Conservation (phyloP, 192 early-diverging fungal genomes). For the Physocladia obscura region DNA sequence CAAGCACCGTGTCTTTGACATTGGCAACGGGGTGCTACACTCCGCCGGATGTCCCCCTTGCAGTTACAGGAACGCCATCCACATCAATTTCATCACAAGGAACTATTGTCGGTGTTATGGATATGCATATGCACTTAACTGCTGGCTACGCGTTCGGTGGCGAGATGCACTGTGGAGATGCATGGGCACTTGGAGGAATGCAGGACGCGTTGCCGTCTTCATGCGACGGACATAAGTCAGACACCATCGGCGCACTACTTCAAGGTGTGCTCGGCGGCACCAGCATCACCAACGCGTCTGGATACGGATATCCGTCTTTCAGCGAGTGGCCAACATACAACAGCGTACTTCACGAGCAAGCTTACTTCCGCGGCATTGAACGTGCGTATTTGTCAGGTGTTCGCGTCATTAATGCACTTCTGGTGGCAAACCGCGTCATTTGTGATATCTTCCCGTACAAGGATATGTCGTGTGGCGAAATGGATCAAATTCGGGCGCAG, state of each 20-base stretch:
- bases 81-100: background rate
- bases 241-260: background rate
- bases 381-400: background rate
- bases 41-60: background rate
- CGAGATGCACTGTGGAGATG: background rate
- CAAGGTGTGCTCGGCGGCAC: background rate
- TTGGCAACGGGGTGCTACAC: background rate
- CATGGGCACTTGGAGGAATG: background rate
- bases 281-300: background rate
- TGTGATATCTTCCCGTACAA: background rate
- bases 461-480: background rate
- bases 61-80: background rate
- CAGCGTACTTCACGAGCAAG: background rate
- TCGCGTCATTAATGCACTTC: background rate
- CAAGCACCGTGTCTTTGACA: background rate
- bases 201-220: background rate
- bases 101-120: background rate
- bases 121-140: background rate
- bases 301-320: background rate
- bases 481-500: background rate
- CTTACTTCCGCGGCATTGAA: background rate
- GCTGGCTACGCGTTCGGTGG: background rate
- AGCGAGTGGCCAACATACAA: background rate
- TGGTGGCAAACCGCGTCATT: background rate
- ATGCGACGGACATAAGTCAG: background rate